Percentiles rank a stretch among this genome's conserved stretches.
These are phyloP conservation scores for Mycena vulgaris DNA, from an alignment of 768 basidiomycete genomes.

Conservation along the genomic window DNA sequence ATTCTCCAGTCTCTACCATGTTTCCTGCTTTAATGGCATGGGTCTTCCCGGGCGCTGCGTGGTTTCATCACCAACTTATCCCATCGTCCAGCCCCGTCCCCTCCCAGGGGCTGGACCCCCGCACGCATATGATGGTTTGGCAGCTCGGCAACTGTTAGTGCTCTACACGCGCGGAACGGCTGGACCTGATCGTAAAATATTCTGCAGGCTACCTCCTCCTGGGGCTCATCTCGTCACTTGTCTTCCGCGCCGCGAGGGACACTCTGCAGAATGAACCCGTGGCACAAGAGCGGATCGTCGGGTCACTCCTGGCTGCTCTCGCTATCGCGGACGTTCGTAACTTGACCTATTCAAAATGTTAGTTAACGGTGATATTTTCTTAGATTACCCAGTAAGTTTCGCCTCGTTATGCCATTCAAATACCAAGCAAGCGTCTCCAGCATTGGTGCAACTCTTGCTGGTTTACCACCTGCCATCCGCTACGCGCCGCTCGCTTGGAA, in stretches of 20 bases:
- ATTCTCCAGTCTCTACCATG: slow-evolving; percentile 53
- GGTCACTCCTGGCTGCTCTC: slow-evolving; percentile 73
- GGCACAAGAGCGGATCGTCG: slow-evolving; percentile 79
- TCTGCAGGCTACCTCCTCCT: slow-evolving; percentile 73
- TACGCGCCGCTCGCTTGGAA: slow-evolving; percentile 74
- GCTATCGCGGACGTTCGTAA: slow-evolving; percentile 78
- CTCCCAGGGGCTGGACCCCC: slow-evolving; percentile 57
- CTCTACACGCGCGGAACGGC: not conserved
- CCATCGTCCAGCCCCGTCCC: slow-evolving; percentile 58
- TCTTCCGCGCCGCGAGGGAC: slow-evolving; percentile 78
- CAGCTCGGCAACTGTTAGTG: slow-evolving; percentile 77
- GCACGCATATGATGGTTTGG: slow-evolving; percentile 74
- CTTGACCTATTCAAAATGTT: slow-evolving; percentile 7
- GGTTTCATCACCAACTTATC: slow-evolving; percentile 79
- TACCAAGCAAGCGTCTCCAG: slow-evolving; percentile 52
- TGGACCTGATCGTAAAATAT: not conserved
- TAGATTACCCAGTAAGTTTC: slow-evolving; percentile 76
- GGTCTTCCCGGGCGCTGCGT: slow-evolving; percentile 71
- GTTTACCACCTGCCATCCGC: slow-evolving; percentile 70
- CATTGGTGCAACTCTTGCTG: slow-evolving; percentile 68
- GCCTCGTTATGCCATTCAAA: slow-evolving; percentile 13
- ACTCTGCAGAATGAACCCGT: slow-evolving; percentile 68
- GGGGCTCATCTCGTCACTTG: slow-evolving; percentile 75
- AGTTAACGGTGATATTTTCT: slow-evolving; percentile 15
- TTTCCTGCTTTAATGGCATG: slow-evolving; percentile 59